Percentiles rank a stretch among this genome's conserved stretches.
Conservation (phyloP, 306 rosid species). For the Aeschynomene evenia region DNA sequence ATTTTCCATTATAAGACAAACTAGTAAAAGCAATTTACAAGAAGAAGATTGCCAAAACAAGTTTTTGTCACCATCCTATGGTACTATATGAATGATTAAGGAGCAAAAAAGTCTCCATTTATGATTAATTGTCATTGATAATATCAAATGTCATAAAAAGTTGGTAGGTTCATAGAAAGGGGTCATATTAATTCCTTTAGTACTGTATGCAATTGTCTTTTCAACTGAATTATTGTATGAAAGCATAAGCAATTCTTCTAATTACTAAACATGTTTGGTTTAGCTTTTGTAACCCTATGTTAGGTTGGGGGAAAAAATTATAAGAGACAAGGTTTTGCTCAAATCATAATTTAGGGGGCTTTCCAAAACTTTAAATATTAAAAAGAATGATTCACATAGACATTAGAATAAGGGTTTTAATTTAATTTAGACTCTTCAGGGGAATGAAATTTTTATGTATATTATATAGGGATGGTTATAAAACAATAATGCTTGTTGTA, state of each 20-base stretch:
- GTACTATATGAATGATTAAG: neutral
- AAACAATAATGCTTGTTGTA: too few relatives aligned
- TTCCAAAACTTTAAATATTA: neutral
- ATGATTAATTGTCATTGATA: neutral
- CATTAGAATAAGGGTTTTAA: neutral
- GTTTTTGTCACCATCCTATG: neutral
- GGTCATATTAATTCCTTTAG: neutral
- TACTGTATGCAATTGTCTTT: conserved; percentile 11
- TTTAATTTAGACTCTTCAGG: neutral
- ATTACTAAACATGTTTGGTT: too few relatives aligned
- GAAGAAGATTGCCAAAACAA: conserved; percentile 8
- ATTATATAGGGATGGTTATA: neutral
- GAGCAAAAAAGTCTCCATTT: neutral
- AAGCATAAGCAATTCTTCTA: neutral
- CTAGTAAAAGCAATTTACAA: neutral
- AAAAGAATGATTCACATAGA: neutral
- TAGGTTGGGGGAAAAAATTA: too few relatives aligned
- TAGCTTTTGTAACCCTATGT: too few relatives aligned
- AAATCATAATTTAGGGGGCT: too few relatives aligned
- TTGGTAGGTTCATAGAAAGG: neutral
- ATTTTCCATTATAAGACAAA: conserved; percentile 35
- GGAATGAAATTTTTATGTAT: neutral
- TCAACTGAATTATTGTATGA: conserved; percentile 5
- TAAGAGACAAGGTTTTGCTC: too few relatives aligned
- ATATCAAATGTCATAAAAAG: neutral